Base-by-base conservation (phyloP, 306 rosid species). In the Comarum palustre region DNA sequence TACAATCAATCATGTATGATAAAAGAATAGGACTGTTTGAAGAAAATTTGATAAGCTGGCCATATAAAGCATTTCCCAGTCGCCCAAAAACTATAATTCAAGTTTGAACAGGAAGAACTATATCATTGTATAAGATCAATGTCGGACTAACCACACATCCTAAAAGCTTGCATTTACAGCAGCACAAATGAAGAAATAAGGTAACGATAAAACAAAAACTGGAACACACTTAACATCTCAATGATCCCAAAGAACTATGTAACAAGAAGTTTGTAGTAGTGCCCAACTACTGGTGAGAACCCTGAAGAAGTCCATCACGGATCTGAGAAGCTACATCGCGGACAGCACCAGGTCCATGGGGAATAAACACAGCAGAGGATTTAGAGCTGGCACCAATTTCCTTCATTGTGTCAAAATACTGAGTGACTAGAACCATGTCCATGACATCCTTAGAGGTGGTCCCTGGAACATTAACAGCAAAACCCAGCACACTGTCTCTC, bases 391-490 rank as follows among this genome's bases (percentile, higher is more conserved):
- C 97, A 1, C 98, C 98, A 43, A 93, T 93, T 66, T 93, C 98
- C 82, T 91, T 93, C 98, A 91, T 89, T 52, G 98, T 93, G 77
- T 93, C 98, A 62, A 93, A 93, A 74, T 93, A 93, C 77, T 93
- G 98, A 25, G 97, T 91, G 76, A 93, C 94, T 54, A 93, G 92
- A 59, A 93, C 97, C 98, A 93, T 93, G 85, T 93, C 98, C 97
- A 93, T 89, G 73, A 93, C 97, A 82, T 93, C 96, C 86, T 87
- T 93, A 1, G 97, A 84, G 1, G 91, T 85, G 1, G 97, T 93
- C 67, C 98, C 98, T 0, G 97, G 98, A 66, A 93, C 98, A 80
- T 93, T 93, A 24, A 81, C 86, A 32, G 97, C 80, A 84, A 93
- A 93, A 22, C 92, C 98, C 68, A 93, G 74, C 73, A 93, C 98